Evolutionary conservation across 108 stramenopile species (phyloP).

Genomic region (Nitzschia inconspicua): DNA sequence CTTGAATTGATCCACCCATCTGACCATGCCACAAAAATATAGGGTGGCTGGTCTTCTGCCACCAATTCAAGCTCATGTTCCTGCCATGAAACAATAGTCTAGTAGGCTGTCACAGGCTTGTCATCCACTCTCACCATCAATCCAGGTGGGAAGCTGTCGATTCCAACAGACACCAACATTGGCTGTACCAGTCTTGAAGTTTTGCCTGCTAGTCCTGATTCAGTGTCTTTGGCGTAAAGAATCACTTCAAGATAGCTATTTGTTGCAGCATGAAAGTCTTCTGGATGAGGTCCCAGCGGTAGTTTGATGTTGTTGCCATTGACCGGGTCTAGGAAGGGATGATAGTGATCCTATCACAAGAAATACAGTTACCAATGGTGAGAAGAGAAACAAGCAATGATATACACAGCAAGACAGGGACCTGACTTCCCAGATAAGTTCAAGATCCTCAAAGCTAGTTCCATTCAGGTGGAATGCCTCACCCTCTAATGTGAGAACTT

Average conservation of each 20-base stretch:
- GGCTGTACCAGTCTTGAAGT: constrained; percentile 1
- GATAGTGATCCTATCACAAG: not conserved
- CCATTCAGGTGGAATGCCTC: constrained; percentile 12
- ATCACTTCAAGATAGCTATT: constrained; percentile 32
- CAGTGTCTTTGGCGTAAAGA: constrained; percentile 17
- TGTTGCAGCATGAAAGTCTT: constrained; percentile 27
- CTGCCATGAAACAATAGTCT: constrained; percentile 5
- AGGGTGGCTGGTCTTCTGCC: constrained; percentile 1
- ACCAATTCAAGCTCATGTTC: not conserved
- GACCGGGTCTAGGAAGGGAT: not conserved
- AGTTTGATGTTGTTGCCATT: constrained; percentile 8
- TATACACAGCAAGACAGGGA: not conserved
- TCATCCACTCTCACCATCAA: not conserved
- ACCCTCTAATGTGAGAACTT: constrained; percentile 16
- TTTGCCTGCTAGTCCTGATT: constrained; percentile 10
- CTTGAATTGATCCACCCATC: no score
- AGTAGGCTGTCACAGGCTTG: not conserved
- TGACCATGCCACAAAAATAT: constrained; percentile 19
- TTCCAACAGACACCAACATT: not conserved
- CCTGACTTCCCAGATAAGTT: constrained; percentile 28
- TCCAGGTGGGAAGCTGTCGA: constrained; percentile 9
- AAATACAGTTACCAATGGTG: not conserved
- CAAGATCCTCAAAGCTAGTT: constrained; percentile 5
- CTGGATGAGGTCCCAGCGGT: constrained; percentile 13
- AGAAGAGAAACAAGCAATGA: not conserved